Base-by-base conservation (phyloP, 495 filamentous ascomycete species). In the Cenococcum geophilum region DNA sequence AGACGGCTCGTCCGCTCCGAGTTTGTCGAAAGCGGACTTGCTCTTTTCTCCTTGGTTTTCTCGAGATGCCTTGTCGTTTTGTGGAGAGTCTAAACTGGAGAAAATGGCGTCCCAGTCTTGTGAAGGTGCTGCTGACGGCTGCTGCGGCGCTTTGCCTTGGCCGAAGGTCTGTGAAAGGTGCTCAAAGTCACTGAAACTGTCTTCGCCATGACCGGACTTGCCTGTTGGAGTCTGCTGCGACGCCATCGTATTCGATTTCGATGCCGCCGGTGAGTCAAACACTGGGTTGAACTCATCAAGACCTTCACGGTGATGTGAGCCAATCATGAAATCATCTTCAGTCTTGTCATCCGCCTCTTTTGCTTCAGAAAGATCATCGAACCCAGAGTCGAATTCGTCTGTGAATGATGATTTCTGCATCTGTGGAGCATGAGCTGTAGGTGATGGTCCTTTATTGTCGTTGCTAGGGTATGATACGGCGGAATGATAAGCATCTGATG, bases 51-150 rank as follows among this genome's bases (percentile, higher is more conserved):
- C 59, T 18, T 47, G n/a, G 4, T 34, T 25, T 16, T 63, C 49
- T 23, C 62, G 60, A 12, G 56, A n/a, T 10, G 25, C 45, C 59
- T 65, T 67, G 35, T 70, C 68, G 20, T 50, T 57, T 23, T 76
- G 79, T 25, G 82, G 73, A 0, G 77, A 77, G 40, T 91, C 87
- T 5, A 95, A 75, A 34, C 87, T 84, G 2, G 90, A 88, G 71
- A 97, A 97, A 25, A 98, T 90, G 21, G 90, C 88, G 64, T 97
- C 93, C 93, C 93, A 98, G 68, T 97, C 92, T 64, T 96, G 88
- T 12, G 80, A 74, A 47, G 78, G 70, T 22, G 72, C 67, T 35
- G 68, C 62, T 52, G 63, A 64, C 16, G 71, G 68, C 51, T 72
- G 70, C 58, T 70, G 70, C 22, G 47, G 61, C 43, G 51, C 65